Conservation (phyloP, 768 basidiomycete species). For the Pleurotus tuber-regium region DNA sequence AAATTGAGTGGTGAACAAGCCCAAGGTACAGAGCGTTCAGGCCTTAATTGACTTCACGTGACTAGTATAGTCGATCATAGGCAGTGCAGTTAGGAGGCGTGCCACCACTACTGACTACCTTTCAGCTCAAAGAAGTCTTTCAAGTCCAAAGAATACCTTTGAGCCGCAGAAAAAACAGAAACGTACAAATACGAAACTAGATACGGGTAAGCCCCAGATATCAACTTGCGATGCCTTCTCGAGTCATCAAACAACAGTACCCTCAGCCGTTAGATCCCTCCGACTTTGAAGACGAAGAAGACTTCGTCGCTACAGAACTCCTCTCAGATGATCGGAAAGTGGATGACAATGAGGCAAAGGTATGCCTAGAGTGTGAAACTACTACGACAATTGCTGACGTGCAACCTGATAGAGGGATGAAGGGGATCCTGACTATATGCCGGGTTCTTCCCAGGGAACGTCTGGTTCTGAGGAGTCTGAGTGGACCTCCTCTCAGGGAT, state of each 20-base stretch:
- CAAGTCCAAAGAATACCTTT: background rate
- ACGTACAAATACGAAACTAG: background rate
- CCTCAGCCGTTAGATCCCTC: background rate
- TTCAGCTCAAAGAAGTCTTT: background rate
- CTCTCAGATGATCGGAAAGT: background rate
- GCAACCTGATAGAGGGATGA: background rate
- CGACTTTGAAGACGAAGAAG: background rate
- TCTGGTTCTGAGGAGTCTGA: no score
- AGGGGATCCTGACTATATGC: background rate
- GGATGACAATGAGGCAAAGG: background rate
- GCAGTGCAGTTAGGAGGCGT: background rate
- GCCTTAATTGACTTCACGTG: conserved; percentile 3
- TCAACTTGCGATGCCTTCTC: background rate
- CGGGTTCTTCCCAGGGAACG: no score
- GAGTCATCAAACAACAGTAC: no score
- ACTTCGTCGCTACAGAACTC: background rate
- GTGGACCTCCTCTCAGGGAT: no score
- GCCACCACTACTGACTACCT: no score
- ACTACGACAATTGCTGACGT: no score
- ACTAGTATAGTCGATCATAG: background rate
- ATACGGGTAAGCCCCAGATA: background rate
- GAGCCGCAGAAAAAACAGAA: background rate
- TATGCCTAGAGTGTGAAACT: no score
- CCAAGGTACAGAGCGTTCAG: background rate
- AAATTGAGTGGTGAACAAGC: background rate